Evolutionary conservation across 108 stramenopile species (phyloP), one percentile per base, ranked within the genome.

Genomic region (Chaetoceros muelleri): DNA sequence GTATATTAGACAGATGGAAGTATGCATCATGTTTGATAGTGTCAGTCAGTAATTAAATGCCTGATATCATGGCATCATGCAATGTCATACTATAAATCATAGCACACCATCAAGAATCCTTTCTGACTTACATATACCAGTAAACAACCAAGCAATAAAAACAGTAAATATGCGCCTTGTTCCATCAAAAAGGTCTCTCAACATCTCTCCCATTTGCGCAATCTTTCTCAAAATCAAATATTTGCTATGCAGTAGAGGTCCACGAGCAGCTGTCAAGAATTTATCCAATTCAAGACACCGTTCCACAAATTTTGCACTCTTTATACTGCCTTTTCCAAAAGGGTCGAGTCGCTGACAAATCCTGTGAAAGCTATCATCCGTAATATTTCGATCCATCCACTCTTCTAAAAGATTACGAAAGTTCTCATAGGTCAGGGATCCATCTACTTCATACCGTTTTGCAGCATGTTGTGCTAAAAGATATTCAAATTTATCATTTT

Each of bases 381-480:
- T 3, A 2, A 52, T 1, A 2, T 52, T 3, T 3, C 18, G 24
- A 22, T 25, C 24, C 22, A 24, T 24, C 50, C 50, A 52, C 21
- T 52, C 50, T 23, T 52, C 50, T 1, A 52, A 17, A 17, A 52
- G 3, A 5, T 23, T 26, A 13, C 62, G 31, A 58, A 83, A 83
- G 17, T 79, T 64, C 3, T 69, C 54, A 30, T 57, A 72, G 8
- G 62, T 73, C 24, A 80, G 51, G 1, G 30, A 31, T 24, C 63
- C 74, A 23, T 17, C 48, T 25, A 51, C 46, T 2, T 60, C 28
- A 60, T 73, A 60, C 1, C 60, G 64, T 29, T 70, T 69, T 54
- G 75, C 73, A 1, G 64, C 60, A 60, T 74, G 67, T 44, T 55
- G 58, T 60, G 73, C 79, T 52, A 84, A 46, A 25, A 78, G 69